Evolutionary conservation across 176 grass and related monocot genomes (phyloP), one percentile per base, ranked within the genome.

Genomic region (Poa annua): DNA sequence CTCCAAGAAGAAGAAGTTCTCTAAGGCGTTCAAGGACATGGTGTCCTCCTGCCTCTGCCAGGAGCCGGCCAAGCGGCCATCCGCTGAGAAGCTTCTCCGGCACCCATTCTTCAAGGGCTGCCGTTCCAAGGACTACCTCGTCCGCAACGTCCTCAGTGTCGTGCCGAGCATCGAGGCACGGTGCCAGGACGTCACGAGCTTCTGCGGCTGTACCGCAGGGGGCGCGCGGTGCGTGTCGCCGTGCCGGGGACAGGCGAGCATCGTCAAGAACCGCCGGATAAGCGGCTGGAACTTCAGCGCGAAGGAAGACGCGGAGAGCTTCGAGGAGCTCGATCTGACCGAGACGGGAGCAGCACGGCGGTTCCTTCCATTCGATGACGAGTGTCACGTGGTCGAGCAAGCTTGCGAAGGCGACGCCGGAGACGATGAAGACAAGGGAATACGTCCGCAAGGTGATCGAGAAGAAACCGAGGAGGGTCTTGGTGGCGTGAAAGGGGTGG

Each of bases 21-120:
- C 94, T 21, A 97, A 85, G 76, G 88, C 94, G 55, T 97, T 97
- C 88, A 97, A 85, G 67, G 94, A 92, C 75, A 94, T 97, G 94
- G 92, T 97, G 70, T 85, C 89, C 11, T 81, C 86, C 4, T 97
- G 94, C 81, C 94, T 97, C 54, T 71, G 66, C 71, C 90, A 88
- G 3, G 94, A 97, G 76, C 94, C 94, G 5, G 85, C 92, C 7
- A 90, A 85, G 85, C 50, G 94, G 81, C 94, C 94, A 3, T 90
- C 92, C 5, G 92, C 92, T 1, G 94, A 97, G 63, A 97, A 94
- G 88, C 88, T 97, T 20, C 88, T 97, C 49, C 84, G 87, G 21
- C 94, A 97, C 51, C 92, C 94, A 0, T 97, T 97, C 84, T 92
- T 97, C 88, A 92, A 90, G 80, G 89, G 80, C 44, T 89, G 94